Conservation (phyloP, 1,284 basidiomycete genomes). For the Sanghuangporus sanghuang region DNA sequence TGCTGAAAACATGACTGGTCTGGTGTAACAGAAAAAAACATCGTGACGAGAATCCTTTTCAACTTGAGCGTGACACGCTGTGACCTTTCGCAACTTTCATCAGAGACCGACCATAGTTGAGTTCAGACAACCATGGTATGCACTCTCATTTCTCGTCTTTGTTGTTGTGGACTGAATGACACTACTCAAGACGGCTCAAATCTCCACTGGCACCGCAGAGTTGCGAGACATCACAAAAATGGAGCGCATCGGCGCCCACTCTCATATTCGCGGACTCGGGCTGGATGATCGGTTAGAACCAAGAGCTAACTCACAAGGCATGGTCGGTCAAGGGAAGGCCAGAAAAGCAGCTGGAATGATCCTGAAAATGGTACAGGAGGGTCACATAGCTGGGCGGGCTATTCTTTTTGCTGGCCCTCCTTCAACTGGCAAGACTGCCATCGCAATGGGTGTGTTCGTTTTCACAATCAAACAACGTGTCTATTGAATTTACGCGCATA, state of each 20-base stretch:
- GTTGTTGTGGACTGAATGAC: background rate
- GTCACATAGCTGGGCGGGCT: constrained; percentile 89
- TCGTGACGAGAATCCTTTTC: constrained; percentile 2
- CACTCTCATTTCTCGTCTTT: background rate
- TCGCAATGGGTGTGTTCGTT: constrained; percentile 75
- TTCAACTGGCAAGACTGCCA: constrained; percentile 95
- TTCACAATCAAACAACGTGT: background rate
- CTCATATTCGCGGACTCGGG: constrained; percentile 94
- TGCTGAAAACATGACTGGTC: constrained; percentile 16
- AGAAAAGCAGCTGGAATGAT: constrained; percentile 97
- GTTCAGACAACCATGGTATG: constrained; percentile 14
- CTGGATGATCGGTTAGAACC: constrained; percentile 92
- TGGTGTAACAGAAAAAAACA: constrained; percentile 1
- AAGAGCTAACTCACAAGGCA: constrained; percentile 83
- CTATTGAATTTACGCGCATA: constrained; percentile 1
- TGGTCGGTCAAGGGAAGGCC: constrained; percentile 95
- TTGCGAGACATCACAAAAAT: constrained; percentile 90
- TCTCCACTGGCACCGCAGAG: constrained; percentile 68
- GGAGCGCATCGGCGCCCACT: constrained; percentile 97
- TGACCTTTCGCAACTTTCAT: background rate
- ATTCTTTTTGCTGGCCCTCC: constrained; percentile 97
- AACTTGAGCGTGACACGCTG: background rate
- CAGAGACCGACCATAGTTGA: background rate
- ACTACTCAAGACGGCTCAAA: constrained; percentile 51
- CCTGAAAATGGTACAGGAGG: constrained; percentile 96